These are phyloP conservation scores for Aspergillus unguis DNA, from an alignment of 2,329 filamentous ascomycete species.

Conservation along the genomic window DNA sequence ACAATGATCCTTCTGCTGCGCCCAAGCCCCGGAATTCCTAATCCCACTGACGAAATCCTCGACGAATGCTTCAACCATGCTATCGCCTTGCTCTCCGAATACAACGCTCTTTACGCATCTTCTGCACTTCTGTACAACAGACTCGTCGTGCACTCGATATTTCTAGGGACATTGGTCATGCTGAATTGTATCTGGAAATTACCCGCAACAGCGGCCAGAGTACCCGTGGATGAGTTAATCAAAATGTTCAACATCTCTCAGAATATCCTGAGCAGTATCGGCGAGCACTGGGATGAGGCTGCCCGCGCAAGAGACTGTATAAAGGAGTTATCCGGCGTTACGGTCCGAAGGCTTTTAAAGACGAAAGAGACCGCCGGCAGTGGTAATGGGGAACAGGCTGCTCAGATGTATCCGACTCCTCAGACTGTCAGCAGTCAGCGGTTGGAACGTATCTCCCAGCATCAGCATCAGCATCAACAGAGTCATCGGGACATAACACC, in stretches of 20 bases:
- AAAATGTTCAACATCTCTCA: conserved; percentile 43
- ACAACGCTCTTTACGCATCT: conserved; percentile 45
- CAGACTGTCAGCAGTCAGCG: neutral
- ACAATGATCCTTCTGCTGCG: conserved; percentile 50
- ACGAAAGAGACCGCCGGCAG: neutral
- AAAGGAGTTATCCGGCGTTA: conserved; percentile 27
- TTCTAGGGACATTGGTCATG: conserved; percentile 50
- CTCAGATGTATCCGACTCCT: neutral
- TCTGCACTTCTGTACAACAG: conserved; percentile 49
- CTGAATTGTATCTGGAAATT: conserved; percentile 52
- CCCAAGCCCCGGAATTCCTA: conserved; percentile 52
- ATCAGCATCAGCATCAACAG: neutral
- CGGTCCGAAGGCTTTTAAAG: conserved; percentile 20
- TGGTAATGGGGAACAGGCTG: neutral
- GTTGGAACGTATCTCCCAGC: neutral
- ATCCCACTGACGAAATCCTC: conserved; percentile 43
- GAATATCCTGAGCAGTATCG: conserved; percentile 51
- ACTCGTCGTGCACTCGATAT: conserved; percentile 49
- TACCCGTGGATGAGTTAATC: conserved; percentile 41
- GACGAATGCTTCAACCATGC: conserved; percentile 46
- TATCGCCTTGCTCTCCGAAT: conserved; percentile 39
- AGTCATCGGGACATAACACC: neutral
- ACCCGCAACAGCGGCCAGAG: conserved; percentile 39
- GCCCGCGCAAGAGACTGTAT: conserved; percentile 30
- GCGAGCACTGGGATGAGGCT: conserved; percentile 53